Conservation (phyloP, 2,329 filamentous ascomycete species). For the Ophiostoma himal-ulmi region DNA sequence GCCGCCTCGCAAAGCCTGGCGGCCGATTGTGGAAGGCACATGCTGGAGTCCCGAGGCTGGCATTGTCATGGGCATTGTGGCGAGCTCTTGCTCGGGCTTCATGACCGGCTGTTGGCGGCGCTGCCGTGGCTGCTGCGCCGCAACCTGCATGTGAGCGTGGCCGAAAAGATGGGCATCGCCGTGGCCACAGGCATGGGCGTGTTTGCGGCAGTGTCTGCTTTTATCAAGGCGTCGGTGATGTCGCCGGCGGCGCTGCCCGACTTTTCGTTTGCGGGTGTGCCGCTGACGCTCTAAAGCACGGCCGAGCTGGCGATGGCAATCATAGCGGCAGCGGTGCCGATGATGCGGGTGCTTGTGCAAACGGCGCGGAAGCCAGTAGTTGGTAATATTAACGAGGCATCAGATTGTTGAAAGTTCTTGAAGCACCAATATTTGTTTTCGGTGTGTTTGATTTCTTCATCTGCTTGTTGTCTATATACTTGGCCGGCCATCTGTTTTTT, state of each 20-base stretch:
- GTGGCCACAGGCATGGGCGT: not conserved
- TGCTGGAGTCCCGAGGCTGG: not conserved
- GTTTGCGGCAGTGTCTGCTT: not conserved
- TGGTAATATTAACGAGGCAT: not conserved
- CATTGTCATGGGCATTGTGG: not conserved
- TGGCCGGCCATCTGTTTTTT: not conserved
- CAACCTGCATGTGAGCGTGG: not conserved
- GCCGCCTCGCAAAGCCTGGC: not conserved
- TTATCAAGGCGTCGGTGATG: not conserved
- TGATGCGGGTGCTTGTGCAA: not conserved
- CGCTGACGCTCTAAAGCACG: slow-evolving; percentile 27
- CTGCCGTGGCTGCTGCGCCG: not conserved
- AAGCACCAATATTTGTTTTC: not conserved
- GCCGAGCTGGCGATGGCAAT: slow-evolving; percentile 28
- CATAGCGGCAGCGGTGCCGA: not conserved
- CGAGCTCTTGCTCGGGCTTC: not conserved
- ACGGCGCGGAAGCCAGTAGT: not conserved
- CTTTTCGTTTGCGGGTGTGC: slow-evolving; percentile 22
- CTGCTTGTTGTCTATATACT: not conserved
- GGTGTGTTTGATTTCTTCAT: not conserved
- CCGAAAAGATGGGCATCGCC: not conserved
- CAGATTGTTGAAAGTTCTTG: not conserved
- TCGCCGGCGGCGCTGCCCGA: slow-evolving; percentile 18
- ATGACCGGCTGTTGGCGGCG: not conserved
- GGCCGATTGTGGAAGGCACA: not conserved